Base-by-base conservation (phyloP, 2,329 filamentous ascomycete genomes). In the Colletotrichum salicis region DNA sequence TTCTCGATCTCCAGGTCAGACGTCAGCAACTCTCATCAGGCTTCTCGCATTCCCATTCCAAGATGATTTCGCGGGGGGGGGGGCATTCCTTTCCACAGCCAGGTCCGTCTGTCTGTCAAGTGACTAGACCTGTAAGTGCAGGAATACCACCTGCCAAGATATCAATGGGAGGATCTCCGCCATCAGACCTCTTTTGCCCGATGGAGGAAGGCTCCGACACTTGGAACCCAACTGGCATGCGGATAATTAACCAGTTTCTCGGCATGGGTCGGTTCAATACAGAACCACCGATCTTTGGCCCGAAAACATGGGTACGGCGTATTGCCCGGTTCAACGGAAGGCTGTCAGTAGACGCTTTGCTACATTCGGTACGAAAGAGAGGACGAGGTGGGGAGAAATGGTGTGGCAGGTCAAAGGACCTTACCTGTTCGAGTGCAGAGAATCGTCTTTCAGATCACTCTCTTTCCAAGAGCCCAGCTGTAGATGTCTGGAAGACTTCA, bases 201-300 rank as follows among this genome's bases (percentile, higher is more conserved):
- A 48, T 10, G 41, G 19, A 48, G 41, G 41, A 48, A 22, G 41
- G 41, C 41, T 19, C 3, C 41, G 19, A 24, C 7, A 10, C 35
- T 10, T 41, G 24, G 24, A 13, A 3, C 8, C 19, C 13, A 19
- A 56, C 61, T 51, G 31, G 6, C 10, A 33, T 19, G 11, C 22
- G 29, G 27, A 10, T 27, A 48, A 22, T 22, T 41, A 31, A 10
- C 48, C 59, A n/a, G 41, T 33, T n/a, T 27, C 45, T 72, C 70
- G 67, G 70, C 67, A 54, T 33, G 51, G 67, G 57, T 71, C 73
- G 71, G 67, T 56, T 66, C 52, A 64, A 71, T 35, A 15, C 37
- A 71, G 62, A 71, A 71, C 58, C 48, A 41, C 66, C 73, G 67
- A 66, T 48, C 35, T 67, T 48, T 67, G 56, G 59, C 35, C 71